These are phyloP conservation scores for Ogataea ganodermae DNA, from an alignment of 805 yeast species.

Conservation along the genomic window DNA sequence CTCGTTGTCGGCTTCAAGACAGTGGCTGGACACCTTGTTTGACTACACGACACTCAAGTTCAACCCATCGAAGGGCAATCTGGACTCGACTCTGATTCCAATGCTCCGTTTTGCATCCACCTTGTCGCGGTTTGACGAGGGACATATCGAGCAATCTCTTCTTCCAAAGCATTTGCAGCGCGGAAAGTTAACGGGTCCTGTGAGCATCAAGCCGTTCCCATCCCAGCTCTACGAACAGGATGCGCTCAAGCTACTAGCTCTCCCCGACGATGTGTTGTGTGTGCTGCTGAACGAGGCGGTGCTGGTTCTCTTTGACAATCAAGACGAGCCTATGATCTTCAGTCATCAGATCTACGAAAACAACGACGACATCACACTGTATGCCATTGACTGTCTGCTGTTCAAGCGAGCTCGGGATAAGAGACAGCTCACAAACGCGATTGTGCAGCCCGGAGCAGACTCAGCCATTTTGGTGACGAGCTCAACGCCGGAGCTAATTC, in stretches of 20 bases:
- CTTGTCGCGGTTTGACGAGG: constrained; percentile 19
- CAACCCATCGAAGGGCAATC: constrained; percentile 23
- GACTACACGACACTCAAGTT: constrained; percentile 27
- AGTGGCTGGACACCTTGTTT: constrained; percentile 32
- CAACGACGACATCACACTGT: constrained; percentile 2
- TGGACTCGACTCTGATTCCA: constrained; percentile 13
- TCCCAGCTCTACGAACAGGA: constrained; percentile 49
- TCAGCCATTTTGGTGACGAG: constrained; percentile 25
- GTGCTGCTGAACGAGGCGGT: constrained; percentile 26
- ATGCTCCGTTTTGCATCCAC: constrained; percentile 30
- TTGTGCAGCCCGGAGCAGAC: constrained; percentile 23
- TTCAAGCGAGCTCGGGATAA: constrained; percentile 6
- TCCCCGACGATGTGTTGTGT: constrained; percentile 29
- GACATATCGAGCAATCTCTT: constrained; percentile 4
- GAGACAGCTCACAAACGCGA: constrained; percentile 13
- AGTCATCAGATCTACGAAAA: constrained; percentile 17
- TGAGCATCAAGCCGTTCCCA: constrained; percentile 56
- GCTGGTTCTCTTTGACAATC: constrained; percentile 24
- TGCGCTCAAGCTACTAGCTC: constrained; percentile 34
- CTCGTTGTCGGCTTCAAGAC: constrained; percentile 39
- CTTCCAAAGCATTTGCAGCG: constrained; percentile 23
- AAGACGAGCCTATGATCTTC: constrained; percentile 29
- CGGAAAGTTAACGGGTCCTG: constrained; percentile 48
- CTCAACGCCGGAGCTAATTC: constrained; percentile 25
- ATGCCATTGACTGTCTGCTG: constrained; percentile 18